Conservation (phyloP, 768 basidiomycete genomes). For the Chalciporus chontae region DNA sequence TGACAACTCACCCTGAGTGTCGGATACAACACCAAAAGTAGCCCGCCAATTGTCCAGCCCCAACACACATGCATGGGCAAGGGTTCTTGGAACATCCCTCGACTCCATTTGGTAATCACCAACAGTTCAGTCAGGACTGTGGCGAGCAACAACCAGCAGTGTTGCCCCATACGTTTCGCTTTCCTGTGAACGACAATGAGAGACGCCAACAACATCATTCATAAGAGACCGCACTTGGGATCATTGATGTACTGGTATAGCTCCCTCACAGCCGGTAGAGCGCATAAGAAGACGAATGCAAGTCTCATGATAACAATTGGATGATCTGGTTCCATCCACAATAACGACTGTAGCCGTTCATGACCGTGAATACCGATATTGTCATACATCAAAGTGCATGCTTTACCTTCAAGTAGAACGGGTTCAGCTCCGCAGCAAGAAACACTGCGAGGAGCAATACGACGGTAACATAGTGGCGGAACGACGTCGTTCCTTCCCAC, state of each 20-base stretch:
- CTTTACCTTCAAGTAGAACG: conserved; percentile 81
- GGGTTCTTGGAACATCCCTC: conserved; percentile 63
- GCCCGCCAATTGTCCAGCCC: conserved; percentile 61
- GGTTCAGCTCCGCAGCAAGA: conserved; percentile 80
- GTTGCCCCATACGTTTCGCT: conserved; percentile 87
- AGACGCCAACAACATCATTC: conserved; percentile 18
- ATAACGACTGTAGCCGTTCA: conserved; percentile 42
- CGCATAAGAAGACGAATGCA: conserved; percentile 77
- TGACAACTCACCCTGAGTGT: conserved; percentile 50
- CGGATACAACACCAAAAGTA: conserved; percentile 68
- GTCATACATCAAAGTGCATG: conserved; percentile 1
- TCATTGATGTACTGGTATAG: conserved; percentile 80
- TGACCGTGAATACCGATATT: conserved; percentile 18
- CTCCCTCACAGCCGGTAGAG: conserved; percentile 82
- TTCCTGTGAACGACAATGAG: conserved; percentile 42
- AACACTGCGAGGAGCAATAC: conserved; percentile 75
- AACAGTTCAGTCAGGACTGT: conserved; percentile 82
- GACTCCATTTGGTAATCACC: conserved; percentile 79
- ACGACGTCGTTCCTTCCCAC: conserved; percentile 78
- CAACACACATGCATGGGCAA: conserved; percentile 59
- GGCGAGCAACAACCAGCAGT: conserved; percentile 82
- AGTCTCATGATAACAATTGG: conserved; percentile 74
- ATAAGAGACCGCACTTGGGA: conserved; percentile 50
- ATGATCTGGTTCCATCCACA: conserved; percentile 92
- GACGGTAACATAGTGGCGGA: conserved; percentile 71